Conservation (phyloP, 306 rosid genomes). For the Trifolium pratense region DNA sequence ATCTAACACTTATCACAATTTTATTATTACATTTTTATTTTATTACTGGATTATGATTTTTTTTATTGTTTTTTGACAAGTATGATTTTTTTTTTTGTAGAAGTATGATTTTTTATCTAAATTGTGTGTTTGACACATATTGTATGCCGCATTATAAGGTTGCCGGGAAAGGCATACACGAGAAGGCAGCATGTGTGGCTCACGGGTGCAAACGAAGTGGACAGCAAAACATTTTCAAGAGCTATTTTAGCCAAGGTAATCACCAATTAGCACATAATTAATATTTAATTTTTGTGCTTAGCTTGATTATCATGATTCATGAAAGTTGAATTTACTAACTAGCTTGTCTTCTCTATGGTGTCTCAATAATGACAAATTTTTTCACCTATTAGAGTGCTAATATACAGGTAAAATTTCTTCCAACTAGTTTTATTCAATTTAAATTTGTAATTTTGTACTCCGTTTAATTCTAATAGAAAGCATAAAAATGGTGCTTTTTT, state of each 20-base stretch:
- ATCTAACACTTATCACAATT: too few relatives aligned
- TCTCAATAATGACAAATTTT: slow-evolving; percentile 23
- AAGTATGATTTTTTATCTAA: too few relatives aligned
- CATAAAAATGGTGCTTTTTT: background rate
- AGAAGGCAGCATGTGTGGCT: slow-evolving; percentile 90
- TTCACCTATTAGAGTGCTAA: slow-evolving; percentile 72
- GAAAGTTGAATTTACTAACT: slow-evolving; percentile 36
- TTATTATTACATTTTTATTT: too few relatives aligned
- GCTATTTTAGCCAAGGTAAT: slow-evolving; percentile 87
- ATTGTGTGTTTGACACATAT: background rate
- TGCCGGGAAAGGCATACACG: slow-evolving; percentile 89
- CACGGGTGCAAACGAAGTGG: slow-evolving; percentile 83
- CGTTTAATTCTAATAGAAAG: background rate
- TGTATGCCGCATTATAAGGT: slow-evolving; percentile 41
- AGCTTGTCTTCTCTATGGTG: slow-evolving; percentile 10
- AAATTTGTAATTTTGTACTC: background rate
- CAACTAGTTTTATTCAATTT: background rate
- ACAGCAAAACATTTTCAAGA: slow-evolving; percentile 82
- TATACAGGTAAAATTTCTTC: slow-evolving; percentile 63
- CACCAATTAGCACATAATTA: background rate
- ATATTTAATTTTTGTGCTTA: background rate
- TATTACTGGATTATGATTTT: too few relatives aligned
- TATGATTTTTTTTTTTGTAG: too few relatives aligned
- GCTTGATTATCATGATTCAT: background rate
- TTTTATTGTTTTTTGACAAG: too few relatives aligned